Base-by-base conservation (phyloP, 768 basidiomycete genomes). In the Clavulina sp. region DNA sequence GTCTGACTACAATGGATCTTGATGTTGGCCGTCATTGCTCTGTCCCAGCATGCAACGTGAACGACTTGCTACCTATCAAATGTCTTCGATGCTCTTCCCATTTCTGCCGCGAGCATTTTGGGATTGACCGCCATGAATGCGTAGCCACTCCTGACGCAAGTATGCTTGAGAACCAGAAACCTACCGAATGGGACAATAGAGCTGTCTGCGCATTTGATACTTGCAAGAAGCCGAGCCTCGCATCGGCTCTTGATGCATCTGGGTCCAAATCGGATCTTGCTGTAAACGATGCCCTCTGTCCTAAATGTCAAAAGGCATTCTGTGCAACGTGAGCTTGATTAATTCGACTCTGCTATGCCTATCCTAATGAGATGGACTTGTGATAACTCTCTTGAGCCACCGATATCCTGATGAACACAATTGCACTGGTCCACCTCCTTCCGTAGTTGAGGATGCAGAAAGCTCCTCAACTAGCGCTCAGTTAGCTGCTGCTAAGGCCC, bases 41-140 rank as follows among this genome's bases (percentile, higher is more conserved):
- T n/a, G 56, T 74, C 47, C 48, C 68, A 5, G 64, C 70, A 16
- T 88, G 85, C 69, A 69, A 72, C 50, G 57, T 69, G 32, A 66
- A 80, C 57, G 84, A 87, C 65, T 81, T 87, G 55, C 71, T 89
- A 0, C 86, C 86, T n/a, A 77, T 84, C 53, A 63, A 65, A 48
- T 89, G 86, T 60, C 16, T 48, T 3, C 58, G 59, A 28, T 88
- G 86, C 65, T 60, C 68, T 41, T 61, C 61, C 32, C 62, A 68
- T 52, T 86, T 76, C 63, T 89, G 85, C 66, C 69, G 68, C 7
- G 62, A 72, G 33, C 85, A 89, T 61, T 70, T 77, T 52, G 58
- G 66, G 13, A 72, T 75, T 5, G 75, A 78, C 33, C 59, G 62
- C n/a, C 85, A 89, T 60, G 54, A 64, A 19, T 89, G 85, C 61